These are phyloP conservation scores for Plantago lanceolata DNA, from an alignment of 305 asterid genomes.

Conservation along the genomic window DNA sequence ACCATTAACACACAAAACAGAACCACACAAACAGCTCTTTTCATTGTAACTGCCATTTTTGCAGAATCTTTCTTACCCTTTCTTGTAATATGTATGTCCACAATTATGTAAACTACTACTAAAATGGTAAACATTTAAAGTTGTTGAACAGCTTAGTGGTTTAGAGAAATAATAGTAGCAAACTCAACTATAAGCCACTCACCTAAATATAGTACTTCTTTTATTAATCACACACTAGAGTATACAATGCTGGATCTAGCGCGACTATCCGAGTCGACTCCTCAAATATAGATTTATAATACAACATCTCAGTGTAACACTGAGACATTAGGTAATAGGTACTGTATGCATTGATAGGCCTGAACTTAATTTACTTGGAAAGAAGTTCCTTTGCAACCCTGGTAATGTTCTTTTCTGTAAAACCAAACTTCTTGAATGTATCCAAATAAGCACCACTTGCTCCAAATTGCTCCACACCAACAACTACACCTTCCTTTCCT, in stretches of 20 bases:
- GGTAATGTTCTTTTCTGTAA: slow-evolving; percentile 40
- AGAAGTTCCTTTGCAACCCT: slow-evolving; percentile 34
- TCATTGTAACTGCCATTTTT: slow-evolving; percentile 4
- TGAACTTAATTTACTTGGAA: slow-evolving; percentile 12
- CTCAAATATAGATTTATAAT: too few species aligned
- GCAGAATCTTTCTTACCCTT: not conserved
- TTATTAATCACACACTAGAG: too few species aligned
- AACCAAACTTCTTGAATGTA: slow-evolving; percentile 40
- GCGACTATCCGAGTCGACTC: too few species aligned
- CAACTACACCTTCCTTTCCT: slow-evolving; percentile 32
- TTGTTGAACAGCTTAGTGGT: slow-evolving; percentile 11
- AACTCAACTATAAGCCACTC: not conserved
- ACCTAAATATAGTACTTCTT: too few species aligned
- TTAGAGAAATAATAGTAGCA: not conserved
- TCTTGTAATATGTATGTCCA: too few species aligned
- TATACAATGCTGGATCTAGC: too few species aligned
- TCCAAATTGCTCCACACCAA: slow-evolving; percentile 45
- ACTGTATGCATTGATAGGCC: too few species aligned
- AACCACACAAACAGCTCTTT: not conserved
- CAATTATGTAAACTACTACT: not conserved
- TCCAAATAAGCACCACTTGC: slow-evolving; percentile 46
- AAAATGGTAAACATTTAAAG: not conserved
- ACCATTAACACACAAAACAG: slow-evolving; percentile 3
- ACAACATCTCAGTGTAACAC: too few species aligned
- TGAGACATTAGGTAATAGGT: too few species aligned